phyloP scores from a whole-genome alignment of 148 eudicot genomes.

The Dianthus caryophyllus region DNA sequence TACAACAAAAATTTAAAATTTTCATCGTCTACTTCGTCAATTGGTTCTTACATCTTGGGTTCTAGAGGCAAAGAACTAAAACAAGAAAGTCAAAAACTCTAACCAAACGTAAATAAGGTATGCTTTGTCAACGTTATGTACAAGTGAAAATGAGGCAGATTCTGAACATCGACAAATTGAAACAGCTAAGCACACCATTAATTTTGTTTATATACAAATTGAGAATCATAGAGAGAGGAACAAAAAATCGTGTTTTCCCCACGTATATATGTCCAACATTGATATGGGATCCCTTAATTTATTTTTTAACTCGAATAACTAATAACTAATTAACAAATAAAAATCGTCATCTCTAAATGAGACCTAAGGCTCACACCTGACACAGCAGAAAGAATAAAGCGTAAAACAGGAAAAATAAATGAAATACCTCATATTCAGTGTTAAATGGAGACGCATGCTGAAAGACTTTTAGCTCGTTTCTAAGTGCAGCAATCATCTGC shows the following conservation, averaged over 20 bases:
- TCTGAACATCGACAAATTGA: neutral
- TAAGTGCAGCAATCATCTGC: constrained; percentile 91
- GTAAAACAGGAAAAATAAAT: neutral
- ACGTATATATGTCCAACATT: too few species aligned
- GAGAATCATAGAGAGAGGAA: too few species aligned
- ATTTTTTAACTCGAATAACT: too few species aligned
- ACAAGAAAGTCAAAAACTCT: neutral
- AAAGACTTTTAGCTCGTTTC: constrained; percentile 67
- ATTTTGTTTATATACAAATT: too few species aligned
- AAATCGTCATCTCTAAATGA: neutral
- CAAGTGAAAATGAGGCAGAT: neutral
- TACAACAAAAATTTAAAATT: neutral
- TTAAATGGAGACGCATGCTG: constrained; percentile 66
- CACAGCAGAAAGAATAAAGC: neutral
- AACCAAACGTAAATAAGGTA: neutral
- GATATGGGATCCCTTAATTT: too few species aligned
- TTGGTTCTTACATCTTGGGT: neutral
- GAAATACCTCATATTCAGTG: constrained; percentile 83
- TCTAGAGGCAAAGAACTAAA: neutral
- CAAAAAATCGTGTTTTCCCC: too few species aligned
- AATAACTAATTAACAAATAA: too few species aligned
- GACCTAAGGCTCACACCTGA: neutral
- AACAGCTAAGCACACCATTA: neutral
- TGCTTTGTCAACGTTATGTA: neutral
- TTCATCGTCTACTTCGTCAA: neutral